A percentile compares a stretch with the other conserved stretches of the same genome.
Evolutionary conservation across 2,329 filamentous ascomycete genomes (phyloP).

Genomic region (Paraphoma sp.): DNA sequence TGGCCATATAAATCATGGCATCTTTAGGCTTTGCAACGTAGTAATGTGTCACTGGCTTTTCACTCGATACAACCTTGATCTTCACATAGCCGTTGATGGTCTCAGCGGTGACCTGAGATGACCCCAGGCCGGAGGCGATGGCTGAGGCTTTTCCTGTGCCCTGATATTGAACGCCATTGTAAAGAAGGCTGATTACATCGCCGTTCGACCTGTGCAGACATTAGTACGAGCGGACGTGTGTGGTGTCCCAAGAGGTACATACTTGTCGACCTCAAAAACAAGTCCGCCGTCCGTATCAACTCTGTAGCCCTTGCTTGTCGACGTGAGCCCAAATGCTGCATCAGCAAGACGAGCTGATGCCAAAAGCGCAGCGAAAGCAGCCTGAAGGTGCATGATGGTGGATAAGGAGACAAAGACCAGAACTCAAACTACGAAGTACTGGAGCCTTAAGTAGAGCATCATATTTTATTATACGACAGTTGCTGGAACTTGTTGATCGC

Average conservation of each 20-base stretch:
- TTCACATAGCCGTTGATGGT: conserved; percentile 29
- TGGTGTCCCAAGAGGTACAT: neutral
- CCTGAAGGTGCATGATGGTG: conserved; percentile 9
- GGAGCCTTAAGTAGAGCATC: too few relatives aligned
- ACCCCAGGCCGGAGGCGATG: conserved; percentile 30
- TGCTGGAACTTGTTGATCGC: too few relatives aligned
- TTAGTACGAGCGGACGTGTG: neutral
- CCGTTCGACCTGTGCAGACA: conserved; percentile 20
- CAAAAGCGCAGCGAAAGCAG: neutral
- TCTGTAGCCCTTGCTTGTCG: conserved; percentile 20
- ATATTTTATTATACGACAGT: too few relatives aligned
- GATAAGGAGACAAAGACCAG: neutral
- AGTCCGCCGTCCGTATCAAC: conserved; percentile 30
- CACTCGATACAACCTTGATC: conserved; percentile 25
- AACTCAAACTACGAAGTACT: neutral
- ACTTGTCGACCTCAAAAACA: conserved; percentile 27
- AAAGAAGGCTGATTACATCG: conserved; percentile 28
- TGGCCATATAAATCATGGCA: conserved; percentile 29
- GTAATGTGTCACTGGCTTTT: conserved; percentile 27
- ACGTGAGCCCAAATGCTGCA: conserved; percentile 27
- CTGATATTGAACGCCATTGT: conserved; percentile 30
- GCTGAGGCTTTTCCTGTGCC: conserved; percentile 24
- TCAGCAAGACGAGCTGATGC: conserved; percentile 10
- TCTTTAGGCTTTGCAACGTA: conserved; percentile 30
- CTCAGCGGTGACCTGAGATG: conserved; percentile 30